phyloP scores from a whole-genome alignment of 176 grass and related monocot genomes.

The Microstegium vimineum region DNA sequence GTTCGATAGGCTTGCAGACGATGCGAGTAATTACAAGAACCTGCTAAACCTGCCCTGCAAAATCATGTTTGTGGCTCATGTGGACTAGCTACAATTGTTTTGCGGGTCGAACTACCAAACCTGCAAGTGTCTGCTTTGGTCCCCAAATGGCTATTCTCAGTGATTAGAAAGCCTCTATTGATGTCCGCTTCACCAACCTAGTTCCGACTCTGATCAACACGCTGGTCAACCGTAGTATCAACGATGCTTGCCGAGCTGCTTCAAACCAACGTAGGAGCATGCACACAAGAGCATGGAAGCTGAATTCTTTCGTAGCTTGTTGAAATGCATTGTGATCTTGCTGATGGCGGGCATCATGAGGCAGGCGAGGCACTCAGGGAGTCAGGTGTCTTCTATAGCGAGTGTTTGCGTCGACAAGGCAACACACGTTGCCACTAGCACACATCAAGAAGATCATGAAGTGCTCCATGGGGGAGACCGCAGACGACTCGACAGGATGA shows the following conservation, averaged over 20 bases:
- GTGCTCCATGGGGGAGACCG: too few species aligned
- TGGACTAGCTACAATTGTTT: background rate
- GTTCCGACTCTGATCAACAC: background rate
- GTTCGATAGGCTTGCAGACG: background rate
- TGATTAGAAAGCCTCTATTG: background rate
- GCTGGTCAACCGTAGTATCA: background rate
- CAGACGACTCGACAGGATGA: constrained; percentile 18
- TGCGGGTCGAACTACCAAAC: background rate
- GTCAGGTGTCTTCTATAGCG: constrained; percentile 30
- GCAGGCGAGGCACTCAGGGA: constrained; percentile 27
- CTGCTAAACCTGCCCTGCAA: background rate
- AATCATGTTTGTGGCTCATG: background rate
- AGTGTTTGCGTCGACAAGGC: too few species aligned
- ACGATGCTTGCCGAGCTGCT: background rate
- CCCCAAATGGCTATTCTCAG: background rate
- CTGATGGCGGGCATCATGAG: background rate
- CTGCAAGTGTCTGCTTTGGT: background rate
- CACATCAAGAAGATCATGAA: too few species aligned
- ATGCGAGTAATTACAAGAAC: background rate
- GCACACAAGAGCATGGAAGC: background rate
- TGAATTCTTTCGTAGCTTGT: background rate
- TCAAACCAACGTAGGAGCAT: background rate
- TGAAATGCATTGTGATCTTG: background rate
- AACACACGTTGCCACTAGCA: too few species aligned
- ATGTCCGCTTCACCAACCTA: background rate